Evolutionary conservation across 225 moss, liverwort and hornwort genomes (phyloP).

Genomic region (Polytrichum formosum): DNA sequence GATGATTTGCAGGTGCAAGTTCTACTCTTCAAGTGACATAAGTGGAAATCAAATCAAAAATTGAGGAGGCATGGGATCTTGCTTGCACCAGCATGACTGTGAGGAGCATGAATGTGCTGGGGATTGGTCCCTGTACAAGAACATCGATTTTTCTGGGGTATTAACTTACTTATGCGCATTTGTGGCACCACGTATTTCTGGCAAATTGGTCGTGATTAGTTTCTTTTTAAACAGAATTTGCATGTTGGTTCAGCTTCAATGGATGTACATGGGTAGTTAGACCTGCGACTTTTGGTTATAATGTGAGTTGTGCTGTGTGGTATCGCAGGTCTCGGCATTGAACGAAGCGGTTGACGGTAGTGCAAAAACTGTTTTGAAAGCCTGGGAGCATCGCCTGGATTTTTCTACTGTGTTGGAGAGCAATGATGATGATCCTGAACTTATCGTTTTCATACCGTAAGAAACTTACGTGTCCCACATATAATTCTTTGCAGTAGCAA

Average conservation of each 20-base stretch:
- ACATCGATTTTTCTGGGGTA: conserved; percentile 72
- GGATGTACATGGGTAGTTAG: background rate
- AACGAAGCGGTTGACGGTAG: conserved; percentile 90
- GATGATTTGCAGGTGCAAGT: too few relatives aligned
- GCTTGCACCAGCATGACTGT: conserved; percentile 84
- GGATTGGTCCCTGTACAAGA: conserved; percentile 83
- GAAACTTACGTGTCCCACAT: background rate
- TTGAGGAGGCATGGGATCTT: conserved; percentile 41
- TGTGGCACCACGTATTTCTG: too few relatives aligned
- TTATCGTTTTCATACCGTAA: conserved; percentile 82
- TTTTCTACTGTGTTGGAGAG: conserved; percentile 59
- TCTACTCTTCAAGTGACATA: too few relatives aligned
- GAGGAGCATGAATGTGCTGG: conserved; percentile 87
- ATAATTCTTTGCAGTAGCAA: background rate
- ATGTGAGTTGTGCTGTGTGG: background rate
- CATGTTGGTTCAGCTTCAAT: background rate
- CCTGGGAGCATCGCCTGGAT: conserved; percentile 86
- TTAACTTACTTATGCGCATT: background rate
- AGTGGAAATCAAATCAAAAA: background rate
- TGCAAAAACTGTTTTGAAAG: conserved; percentile 67
- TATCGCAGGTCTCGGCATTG: conserved; percentile 68
- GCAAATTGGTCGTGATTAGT: too few relatives aligned
- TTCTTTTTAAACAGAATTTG: background rate
- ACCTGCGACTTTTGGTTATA: background rate
- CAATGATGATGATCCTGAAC: conserved; percentile 89